A percentile compares a stretch with the other conserved stretches of the same genome.
phyloP scores from a whole-genome alignment of 441 rosid genomes.

The Codiaeum variegatum region DNA sequence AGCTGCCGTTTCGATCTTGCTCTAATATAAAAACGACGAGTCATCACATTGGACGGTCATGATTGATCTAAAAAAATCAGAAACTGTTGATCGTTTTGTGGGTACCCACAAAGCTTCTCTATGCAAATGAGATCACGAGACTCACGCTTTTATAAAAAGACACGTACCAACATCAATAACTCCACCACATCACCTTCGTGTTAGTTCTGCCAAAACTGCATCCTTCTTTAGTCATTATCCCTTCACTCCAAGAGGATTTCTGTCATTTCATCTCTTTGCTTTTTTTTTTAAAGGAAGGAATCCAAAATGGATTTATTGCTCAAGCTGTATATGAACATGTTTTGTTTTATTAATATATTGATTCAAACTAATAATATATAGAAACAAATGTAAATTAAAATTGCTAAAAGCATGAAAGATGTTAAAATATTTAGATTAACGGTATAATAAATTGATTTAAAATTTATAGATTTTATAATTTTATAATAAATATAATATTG shows the following conservation, averaged over 20 bases:
- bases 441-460: too few species aligned
- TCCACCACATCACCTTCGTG: conserved; percentile 9
- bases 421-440: too few species aligned
- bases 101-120: not conserved
- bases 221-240: not conserved
- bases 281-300: too few species aligned
- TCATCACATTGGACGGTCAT: not conserved
- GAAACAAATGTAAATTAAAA: too few species aligned
- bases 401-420: too few species aligned
- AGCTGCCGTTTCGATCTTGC: not conserved
- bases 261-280: too few species aligned
- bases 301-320: too few species aligned
- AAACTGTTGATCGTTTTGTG: not conserved
- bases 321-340: too few species aligned
- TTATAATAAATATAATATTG: too few species aligned
- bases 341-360: too few species aligned
- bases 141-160: conserved; percentile 17
- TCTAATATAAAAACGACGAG: not conserved
- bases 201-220: not conserved
- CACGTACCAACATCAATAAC: conserved; percentile 10
- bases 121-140: conserved; percentile 30
- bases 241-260: not conserved
- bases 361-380: too few species aligned
- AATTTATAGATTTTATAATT: too few species aligned
- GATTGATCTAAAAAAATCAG: not conserved